Evolutionary conservation across 495 filamentous ascomycete genomes (phyloP), one percentile per base, ranked within the genome.

Genomic region (Darksidea phi): DNA sequence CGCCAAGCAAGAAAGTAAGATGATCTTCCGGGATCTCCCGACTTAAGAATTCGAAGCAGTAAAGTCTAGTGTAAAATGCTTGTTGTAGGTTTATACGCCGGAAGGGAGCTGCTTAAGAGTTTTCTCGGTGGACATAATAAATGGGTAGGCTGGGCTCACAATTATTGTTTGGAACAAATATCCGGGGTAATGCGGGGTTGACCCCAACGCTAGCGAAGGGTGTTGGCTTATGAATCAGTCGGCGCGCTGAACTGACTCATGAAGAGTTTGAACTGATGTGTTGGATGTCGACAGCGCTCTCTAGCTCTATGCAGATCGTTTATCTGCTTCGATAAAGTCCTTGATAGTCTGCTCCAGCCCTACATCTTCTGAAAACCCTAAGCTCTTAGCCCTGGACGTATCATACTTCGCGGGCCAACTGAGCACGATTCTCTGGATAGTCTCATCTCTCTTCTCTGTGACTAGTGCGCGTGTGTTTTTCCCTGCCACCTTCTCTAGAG

Each of bases 321-420:
- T 67, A 25, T 56, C 56, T 25, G 42, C 47, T 12, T 61, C 48
- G 45, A 69, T 57, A 32, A 69, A 69, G 18, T 66, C 61, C 25
- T 57, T 65, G 26, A 69, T 69, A 32, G 66, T 63, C 38, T 61
- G 57, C 48, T 69, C 62, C 21, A 69, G 41, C 26, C 66, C 66
- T 18, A 61, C 58, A 56, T 69, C 67, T 12, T 69, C 64, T 7
- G 47, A 21, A 57, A 69, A 69, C 24, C 63, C 63, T 26, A 69
- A 45, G 2, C 36, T 58, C 46, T 50, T 67, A 12, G 67, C 67
- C 46, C 67, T 56, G 18, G 48, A 50, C n/a, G 67, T 69, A 48
- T 69, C 58, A 42, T 66, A 69, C 47, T 60, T 60, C 13, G 63
- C 67, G 6, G 67, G 67, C 67, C 67, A 69, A 37, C 67, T 67